phyloP scores from a whole-genome alignment of 164 flowering plant species.

The Macadamia tetraphylla region DNA sequence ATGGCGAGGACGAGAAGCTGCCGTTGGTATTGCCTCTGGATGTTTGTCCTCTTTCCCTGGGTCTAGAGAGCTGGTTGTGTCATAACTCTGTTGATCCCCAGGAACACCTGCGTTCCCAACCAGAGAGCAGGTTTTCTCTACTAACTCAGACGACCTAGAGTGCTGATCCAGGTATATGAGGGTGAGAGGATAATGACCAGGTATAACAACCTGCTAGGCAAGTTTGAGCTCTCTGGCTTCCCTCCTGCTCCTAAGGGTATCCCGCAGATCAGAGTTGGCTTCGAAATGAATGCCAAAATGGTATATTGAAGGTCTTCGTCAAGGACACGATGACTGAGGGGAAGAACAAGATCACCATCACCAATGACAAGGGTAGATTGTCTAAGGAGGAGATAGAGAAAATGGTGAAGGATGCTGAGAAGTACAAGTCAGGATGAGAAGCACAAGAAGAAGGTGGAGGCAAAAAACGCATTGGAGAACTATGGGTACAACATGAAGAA shows the following conservation, averaged over 20 bases:
- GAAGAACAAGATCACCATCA: conserved; percentile 72
- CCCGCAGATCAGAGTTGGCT: conserved; percentile 54
- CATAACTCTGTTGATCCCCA: conserved; percentile 55
- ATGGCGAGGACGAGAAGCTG: conserved; percentile 66
- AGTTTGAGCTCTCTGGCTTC: conserved; percentile 57
- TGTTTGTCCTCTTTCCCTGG: conserved; percentile 58
- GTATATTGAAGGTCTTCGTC: conserved; percentile 60
- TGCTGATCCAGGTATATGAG: conserved; percentile 60
- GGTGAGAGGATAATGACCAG: conserved; percentile 63
- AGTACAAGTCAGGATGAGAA: conserved; percentile 71
- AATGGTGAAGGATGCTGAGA: conserved; percentile 19
- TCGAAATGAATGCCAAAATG: conserved; percentile 57
- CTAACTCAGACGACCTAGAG: conserved; percentile 63
- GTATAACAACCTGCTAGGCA: conserved; percentile 61
- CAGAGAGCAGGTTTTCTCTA: conserved; percentile 70
- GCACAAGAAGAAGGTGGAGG: conserved; percentile 64
- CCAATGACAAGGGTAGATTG: conserved; percentile 29
- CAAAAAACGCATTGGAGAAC: conserved; percentile 59
- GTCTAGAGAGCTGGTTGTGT: conserved; percentile 66
- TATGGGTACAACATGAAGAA: conserved; percentile 71
- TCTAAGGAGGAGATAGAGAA: too few species aligned
- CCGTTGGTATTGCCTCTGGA: conserved; percentile 54
- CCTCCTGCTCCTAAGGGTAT: conserved; percentile 67
- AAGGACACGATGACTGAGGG: conserved; percentile 72
- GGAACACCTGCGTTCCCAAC: conserved; percentile 62